These are phyloP conservation scores for Papilionanthe hybrid DNA, from an alignment of 116 monocot species.

Conservation along the genomic window DNA sequence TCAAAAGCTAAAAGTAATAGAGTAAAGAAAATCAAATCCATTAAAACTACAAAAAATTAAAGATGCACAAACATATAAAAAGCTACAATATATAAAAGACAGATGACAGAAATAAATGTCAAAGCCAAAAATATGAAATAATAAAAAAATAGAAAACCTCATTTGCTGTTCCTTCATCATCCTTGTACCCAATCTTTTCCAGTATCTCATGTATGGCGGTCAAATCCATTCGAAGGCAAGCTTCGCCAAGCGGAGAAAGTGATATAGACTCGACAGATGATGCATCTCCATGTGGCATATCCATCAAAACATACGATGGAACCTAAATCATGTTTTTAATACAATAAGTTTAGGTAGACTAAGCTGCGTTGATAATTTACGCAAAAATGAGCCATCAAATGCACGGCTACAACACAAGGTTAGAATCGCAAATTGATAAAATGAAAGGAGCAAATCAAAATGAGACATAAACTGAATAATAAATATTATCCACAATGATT, in stretches of 20 bases:
- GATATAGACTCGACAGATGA: conserved; percentile 56
- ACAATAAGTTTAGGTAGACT: background rate
- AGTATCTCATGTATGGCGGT: conserved; percentile 88
- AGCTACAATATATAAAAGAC: background rate
- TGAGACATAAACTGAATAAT: background rate
- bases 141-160: conserved; percentile 44
- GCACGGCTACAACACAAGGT: background rate
- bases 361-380: background rate
- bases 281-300: conserved; percentile 56
- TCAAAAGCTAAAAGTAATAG: background rate
- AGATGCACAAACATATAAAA: background rate
- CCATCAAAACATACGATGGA: conserved; percentile 86
- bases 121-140: background rate
- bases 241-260: conserved; percentile 86
- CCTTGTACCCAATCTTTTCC: conserved; percentile 79
- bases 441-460: background rate
- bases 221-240: conserved; percentile 80
- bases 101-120: background rate
- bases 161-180: conserved; percentile 89
- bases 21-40: background rate
- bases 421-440: background rate
- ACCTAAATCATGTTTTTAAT: conserved; percentile 29
- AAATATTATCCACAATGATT: background rate
- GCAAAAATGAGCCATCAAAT: background rate
- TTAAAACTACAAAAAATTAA: background rate